Conservation (phyloP, 108 stramenopile species). For the Nannochloropsis oceanica region DNA sequence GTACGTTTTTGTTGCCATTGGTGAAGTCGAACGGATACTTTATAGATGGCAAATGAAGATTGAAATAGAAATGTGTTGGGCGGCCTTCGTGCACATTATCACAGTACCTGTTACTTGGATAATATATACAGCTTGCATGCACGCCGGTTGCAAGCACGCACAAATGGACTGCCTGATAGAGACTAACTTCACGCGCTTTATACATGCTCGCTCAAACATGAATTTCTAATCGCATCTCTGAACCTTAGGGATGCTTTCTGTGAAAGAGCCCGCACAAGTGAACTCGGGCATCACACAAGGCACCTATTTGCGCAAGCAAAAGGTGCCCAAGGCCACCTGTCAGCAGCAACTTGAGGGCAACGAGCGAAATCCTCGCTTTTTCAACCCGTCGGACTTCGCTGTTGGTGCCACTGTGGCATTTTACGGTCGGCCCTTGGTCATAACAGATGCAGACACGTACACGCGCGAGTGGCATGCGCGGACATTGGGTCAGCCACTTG, state of each 20-base stretch:
- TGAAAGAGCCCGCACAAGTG: conserved; percentile 29
- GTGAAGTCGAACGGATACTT: neutral
- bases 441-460: conserved; percentile 38
- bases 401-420: conserved; percentile 34
- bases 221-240: neutral
- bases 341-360: neutral
- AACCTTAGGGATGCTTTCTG: conserved; percentile 8
- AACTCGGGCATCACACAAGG: conserved; percentile 43
- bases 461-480: conserved; percentile 31
- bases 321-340: conserved; percentile 11
- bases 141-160: too few species aligned
- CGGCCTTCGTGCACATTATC: too few species aligned
- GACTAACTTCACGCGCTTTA: neutral
- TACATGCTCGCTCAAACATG: neutral
- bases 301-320: conserved; percentile 36
- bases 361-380: neutral
- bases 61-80: too few species aligned
- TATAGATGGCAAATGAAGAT: neutral
- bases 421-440: conserved; percentile 21
- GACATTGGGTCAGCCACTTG: neutral
- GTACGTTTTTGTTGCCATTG: neutral
- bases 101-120: too few species aligned
- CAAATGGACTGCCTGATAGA: too few species aligned
- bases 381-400: conserved; percentile 30
- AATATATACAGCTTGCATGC: too few species aligned